phyloP scores from a whole-genome alignment of 192 early-diverging fungal species.

The Coemansia sp. region DNA sequence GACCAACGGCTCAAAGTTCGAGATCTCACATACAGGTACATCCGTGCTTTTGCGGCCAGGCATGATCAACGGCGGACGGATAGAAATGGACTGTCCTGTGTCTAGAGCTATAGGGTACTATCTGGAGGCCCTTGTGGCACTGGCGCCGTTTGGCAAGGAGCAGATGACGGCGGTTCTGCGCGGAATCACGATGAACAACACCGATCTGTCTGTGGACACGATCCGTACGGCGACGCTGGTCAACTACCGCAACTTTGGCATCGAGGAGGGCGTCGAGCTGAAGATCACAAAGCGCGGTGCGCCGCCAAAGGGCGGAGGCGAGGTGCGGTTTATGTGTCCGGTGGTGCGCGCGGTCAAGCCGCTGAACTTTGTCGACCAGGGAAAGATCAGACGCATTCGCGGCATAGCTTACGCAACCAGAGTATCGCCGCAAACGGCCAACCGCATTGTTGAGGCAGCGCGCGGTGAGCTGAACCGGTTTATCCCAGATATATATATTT shows the following conservation, averaged over 20 bases:
- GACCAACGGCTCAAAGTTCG: constrained; percentile 90
- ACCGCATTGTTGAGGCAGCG: constrained; percentile 87
- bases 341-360: constrained; percentile 73
- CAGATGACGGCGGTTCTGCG: constrained; percentile 79
- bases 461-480: constrained; percentile 83
- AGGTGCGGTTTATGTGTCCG: constrained; percentile 83
- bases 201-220: constrained; percentile 88
- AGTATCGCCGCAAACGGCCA: constrained; percentile 92
- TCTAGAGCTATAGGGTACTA: constrained; percentile 91
- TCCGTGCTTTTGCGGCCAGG: constrained; percentile 83
- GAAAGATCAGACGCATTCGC: constrained; percentile 88
- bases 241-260: constrained; percentile 80
- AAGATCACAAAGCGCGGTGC: constrained; percentile 89
- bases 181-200: constrained; percentile 92
- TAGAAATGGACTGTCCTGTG: constrained; percentile 83
- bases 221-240: constrained; percentile 87
- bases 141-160: constrained; percentile 90
- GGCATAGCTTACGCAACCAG: constrained; percentile 92
- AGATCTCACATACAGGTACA: constrained; percentile 91
- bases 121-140: constrained; percentile 83
- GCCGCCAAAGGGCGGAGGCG: constrained; percentile 88
- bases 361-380: constrained; percentile 77
- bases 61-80: constrained; percentile 80
- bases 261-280: constrained; percentile 79
- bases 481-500: constrained; percentile 96